Evolutionary conservation across 1,139 yeast genomes (phyloP), one percentile per base, ranked within the genome.

Genomic region (Arxiozyma bovina): DNA sequence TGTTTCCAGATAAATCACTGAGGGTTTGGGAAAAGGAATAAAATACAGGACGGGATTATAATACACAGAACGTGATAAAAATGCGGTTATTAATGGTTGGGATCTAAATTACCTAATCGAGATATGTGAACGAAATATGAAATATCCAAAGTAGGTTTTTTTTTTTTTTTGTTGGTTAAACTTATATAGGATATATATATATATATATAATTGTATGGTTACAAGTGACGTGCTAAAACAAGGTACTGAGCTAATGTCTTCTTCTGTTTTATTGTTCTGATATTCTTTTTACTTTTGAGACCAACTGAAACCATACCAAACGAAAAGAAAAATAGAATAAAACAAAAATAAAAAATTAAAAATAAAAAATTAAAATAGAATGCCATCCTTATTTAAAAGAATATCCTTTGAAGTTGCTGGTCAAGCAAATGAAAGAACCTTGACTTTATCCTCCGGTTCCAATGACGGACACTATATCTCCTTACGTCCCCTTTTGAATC

Each of bases 401-500:
- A 54, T 62, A 20, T 56, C 62, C 15, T 64, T 69, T 42, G 66
- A 64, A 54, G 68, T 65, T 43, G 63, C 63, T 27, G 60, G 62
- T n/a, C 53, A 57, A 21, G 58, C 58, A 25, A 54, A 59, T 49
- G 72, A 69, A 60, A 61, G 63, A 55, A 67, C 72, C 1, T 58
- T 58, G 40, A 68, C 70, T 2, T 52, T 67, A 42, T 59, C 69
- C 1, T 62, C 70, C 21, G 62, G 60, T 4, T 62, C 70, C 12
- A 63, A 63, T 22, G 64, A 66, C 30, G 72, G 72, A 5, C 68
- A 68, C 52, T 69, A 57, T 48, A 60, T 69, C 45, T 69, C 72
- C 38, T 55, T 75, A 48, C 67, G 78, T 55, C 70, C 73, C 7
- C 61, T 69, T 17, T 63, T 63, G 34, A 55, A 59, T 21, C 66